Evolutionary conservation across 2,329 filamentous ascomycete species (phyloP), one percentile per base, ranked within the genome.

Genomic region (Tothia fuscella): DNA sequence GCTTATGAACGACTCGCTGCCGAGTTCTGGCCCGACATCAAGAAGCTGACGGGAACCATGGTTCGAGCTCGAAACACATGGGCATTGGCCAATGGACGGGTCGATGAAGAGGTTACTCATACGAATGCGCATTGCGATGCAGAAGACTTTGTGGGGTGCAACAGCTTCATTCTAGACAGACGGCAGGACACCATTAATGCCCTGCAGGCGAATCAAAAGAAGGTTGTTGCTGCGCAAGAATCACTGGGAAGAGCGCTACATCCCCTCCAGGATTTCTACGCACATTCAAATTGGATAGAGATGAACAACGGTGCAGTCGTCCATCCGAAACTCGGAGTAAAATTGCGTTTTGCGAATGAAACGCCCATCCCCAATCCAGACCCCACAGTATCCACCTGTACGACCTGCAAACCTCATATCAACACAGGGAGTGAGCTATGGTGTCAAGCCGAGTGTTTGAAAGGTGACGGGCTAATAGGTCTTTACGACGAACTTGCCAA

Each of bases 241-340:
- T 14, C 21, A 12, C 21, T 37, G 6, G 35, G 35, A 17, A 37
- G 35, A 13, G 35, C 35, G 5, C 21, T 37, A 9, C 35, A 37
- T 25, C 25, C 35, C 16, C 22, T 37, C 5, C 35, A 37, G 14
- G 35, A 37, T 6, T 37, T 37, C 22, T 37, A 37, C n/a, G 25
- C 35, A 12, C 35, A 37, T 16, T 25, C 22, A 10, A 37, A 37
- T 12, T 37, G 35, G 35, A 37, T 37, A 17, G 35, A 37, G 19
- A 37, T 37, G 35, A 25, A 25, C 3, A 37, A 37, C n/a, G n/a
- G n/a, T n/a, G n/a, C n/a, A n/a, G n/a, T n/a, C n/a, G n/a, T n/a
- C n/a, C n/a, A n/a, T n/a, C n/a, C n/a, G n/a, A n/a, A n/a, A n/a
- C n/a, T n/a, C n/a, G n/a, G n/a, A n/a, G n/a, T n/a, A n/a, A n/a